Conservation (phyloP, 2,329 filamentous ascomycete species). For the Juglanconis juglandina region DNA sequence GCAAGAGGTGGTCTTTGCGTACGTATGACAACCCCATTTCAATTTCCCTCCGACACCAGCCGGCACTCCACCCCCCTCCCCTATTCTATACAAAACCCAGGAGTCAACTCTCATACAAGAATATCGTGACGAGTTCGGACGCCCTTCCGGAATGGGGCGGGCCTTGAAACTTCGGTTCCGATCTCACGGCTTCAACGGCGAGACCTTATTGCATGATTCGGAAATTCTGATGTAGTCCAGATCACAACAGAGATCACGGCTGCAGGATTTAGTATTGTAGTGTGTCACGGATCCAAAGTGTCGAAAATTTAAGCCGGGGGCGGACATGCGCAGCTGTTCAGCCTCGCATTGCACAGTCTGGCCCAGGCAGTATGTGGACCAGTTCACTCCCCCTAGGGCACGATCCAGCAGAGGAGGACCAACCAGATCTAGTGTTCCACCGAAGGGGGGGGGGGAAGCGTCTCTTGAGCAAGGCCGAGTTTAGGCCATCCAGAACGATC, state of each 20-base stretch:
- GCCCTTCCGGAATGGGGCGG: not conserved
- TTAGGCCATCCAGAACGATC: too few species aligned
- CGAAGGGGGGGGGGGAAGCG: too few species aligned
- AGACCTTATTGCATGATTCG: not conserved
- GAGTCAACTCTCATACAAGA: not conserved
- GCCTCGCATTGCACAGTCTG: too few species aligned
- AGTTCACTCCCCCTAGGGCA: not conserved
- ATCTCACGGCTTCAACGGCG: not conserved
- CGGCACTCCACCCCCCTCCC: slow-evolving; percentile 1
- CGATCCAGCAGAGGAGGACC: too few species aligned
- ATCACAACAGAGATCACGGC: not conserved
- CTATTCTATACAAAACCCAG: not conserved
- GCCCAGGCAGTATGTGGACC: too few species aligned
- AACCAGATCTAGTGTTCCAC: too few species aligned
- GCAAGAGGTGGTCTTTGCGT: slow-evolving; percentile 9
- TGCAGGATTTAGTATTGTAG: not conserved
- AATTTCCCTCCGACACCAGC: slow-evolving; percentile 9
- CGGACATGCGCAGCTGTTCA: too few species aligned
- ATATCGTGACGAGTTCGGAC: not conserved
- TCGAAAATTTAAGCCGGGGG: not conserved
- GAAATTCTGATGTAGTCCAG: not conserved
- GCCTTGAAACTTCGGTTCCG: not conserved
- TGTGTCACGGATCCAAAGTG: not conserved
- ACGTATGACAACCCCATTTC: slow-evolving; percentile 6
- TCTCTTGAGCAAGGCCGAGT: too few species aligned